Evolutionary conservation across 163 green algal species (phyloP).

Genomic region (Trebouxia gelatinosa): DNA sequence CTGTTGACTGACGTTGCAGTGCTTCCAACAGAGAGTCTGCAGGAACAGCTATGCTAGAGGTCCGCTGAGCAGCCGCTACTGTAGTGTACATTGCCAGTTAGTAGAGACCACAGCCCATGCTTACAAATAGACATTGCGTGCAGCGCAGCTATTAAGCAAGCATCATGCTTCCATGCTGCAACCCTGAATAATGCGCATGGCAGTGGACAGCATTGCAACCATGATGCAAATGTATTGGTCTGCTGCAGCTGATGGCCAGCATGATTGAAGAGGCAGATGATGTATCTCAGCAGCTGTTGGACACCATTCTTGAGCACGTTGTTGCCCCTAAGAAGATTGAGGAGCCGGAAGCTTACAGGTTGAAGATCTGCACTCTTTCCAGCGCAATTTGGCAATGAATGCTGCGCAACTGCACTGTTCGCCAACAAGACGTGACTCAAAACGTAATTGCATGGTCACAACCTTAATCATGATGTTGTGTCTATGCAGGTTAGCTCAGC

Average conservation of each 20-base stretch:
- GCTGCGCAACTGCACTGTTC: not conserved
- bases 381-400: not conserved
- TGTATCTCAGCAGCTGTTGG: slow-evolving; percentile 46
- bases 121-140: not conserved
- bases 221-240: not conserved
- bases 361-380: not conserved
- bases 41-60: slow-evolving; percentile 29
- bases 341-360: slow-evolving; percentile 44
- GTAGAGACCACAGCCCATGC: not conserved
- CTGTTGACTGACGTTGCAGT: slow-evolving; percentile 26
- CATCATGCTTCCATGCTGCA: not conserved
- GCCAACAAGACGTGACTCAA: not conserved
- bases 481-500: slow-evolving; percentile 36
- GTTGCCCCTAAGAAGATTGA: slow-evolving; percentile 34
- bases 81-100: not conserved
- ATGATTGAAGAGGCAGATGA: slow-evolving; percentile 60
- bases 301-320: slow-evolving; percentile 54
- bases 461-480: not conserved
- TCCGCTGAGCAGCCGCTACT: slow-evolving; percentile 12
- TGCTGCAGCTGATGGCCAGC: slow-evolving; percentile 39
- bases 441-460: not conserved
- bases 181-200: too few species aligned
- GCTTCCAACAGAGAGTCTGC: slow-evolving; percentile 40
- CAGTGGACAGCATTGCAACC: not conserved
- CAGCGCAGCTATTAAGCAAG: not conserved